Base-by-base conservation (phyloP, 371 early-diverging fungal genomes). In the Thermomucor indicae-seudaticae region DNA sequence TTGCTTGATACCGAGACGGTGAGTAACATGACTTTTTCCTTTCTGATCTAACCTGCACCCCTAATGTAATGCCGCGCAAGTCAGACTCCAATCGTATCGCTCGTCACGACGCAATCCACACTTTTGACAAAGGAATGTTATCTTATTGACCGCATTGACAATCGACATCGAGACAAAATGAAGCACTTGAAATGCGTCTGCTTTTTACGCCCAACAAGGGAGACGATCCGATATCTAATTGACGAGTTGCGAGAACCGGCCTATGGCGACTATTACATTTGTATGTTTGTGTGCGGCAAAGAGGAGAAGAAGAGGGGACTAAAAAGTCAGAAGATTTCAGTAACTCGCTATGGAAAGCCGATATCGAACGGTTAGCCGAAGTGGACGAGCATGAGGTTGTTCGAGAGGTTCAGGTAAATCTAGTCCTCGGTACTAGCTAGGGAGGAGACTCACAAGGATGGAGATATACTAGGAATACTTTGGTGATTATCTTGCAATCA, bases 241-340 rank as follows among this genome's bases (percentile, higher is more conserved):
- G 91, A 92, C 41, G 97, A 98, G 69, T 71, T 98, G 31, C 67
- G 89, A 45, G 89, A 89, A 25, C 97, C 97, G 1, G 78, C 85
- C 37, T 98, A 95, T 64, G 90, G 90, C 41, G 93, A 93, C 53
- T 98, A 98, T 62, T 91, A 95, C 56, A 72, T 98, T 16, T 95
- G 92, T 90, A 78, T 29, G 81, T 45, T 11, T 30, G 22, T 46
- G 3, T 12, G 32, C 22, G 6, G 22, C 2, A 23, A 14, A 1
- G 14, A 4, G 43, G 42, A 23, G 3, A 25, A 17, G 38, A 17
- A 25, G 11, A 11, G 22, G 20, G 20, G 25, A 14, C 39, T 16
- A 46, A 1, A 4, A 10, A n/a, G n/a, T n/a, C n/a, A n/a, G n/a
- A 60, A 88, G 86, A 91, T 56, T 97, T 98, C 60, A 86, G 91